phyloP scores from a whole-genome alignment of 495 filamentous ascomycete genomes.

The Annulohypoxylon moriforme region DNA sequence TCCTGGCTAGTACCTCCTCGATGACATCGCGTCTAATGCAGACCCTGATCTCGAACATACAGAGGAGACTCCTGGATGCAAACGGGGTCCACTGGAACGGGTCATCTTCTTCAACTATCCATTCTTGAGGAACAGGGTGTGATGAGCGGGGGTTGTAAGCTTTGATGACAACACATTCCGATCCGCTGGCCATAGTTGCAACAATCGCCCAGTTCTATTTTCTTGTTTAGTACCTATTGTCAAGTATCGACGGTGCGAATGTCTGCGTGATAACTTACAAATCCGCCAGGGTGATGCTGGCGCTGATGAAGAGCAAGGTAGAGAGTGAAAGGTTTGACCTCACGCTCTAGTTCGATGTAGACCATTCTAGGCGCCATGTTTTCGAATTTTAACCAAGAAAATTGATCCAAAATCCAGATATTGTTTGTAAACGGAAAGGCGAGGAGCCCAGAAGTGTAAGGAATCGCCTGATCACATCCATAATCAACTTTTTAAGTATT shows the following conservation, averaged over 20 bases:
- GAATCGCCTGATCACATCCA: neutral
- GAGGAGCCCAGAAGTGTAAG: neutral
- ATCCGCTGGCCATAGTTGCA: no score
- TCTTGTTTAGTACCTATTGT: no score
- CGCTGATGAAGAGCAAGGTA: conserved; percentile 9
- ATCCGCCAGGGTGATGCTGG: no score
- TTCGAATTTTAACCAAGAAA: neutral
- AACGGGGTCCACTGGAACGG: neutral
- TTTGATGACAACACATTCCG: no score
- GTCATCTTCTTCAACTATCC: neutral
- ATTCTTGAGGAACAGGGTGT: no score
- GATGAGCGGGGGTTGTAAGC: no score
- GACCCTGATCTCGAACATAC: neutral
- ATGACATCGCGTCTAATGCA: neutral
- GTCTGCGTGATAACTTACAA: no score
- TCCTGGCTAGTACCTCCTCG: no score
- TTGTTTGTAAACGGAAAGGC: neutral
- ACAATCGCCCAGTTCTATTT: no score
- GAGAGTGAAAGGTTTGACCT: neutral
- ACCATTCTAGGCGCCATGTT: neutral
- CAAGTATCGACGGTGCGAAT: no score
- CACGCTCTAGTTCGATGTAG: neutral
- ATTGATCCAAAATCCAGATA: neutral
- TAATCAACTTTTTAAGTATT: neutral
- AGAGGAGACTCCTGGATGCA: neutral